These are phyloP conservation scores for Chlamydomonas reinhardtii DNA, from an alignment of 163 green algal species.

Conservation along the genomic window DNA sequence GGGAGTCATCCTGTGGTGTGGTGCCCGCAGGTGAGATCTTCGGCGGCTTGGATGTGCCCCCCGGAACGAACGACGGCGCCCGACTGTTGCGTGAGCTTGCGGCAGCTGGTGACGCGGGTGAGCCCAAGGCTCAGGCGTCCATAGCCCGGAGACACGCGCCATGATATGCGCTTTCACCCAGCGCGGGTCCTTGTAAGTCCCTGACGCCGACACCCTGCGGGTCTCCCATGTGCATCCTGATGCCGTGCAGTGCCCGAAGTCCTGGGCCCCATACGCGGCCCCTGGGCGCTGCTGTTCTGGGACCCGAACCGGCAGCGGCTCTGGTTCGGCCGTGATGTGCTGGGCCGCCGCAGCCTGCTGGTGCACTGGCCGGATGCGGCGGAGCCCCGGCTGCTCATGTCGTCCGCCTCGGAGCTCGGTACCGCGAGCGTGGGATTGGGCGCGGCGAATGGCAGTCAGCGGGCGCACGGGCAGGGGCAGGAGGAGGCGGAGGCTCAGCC, in stretches of 20 bases:
- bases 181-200: too few species aligned
- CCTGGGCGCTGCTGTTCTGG: slow-evolving; percentile 87
- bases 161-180: too few species aligned
- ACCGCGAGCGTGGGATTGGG: not conserved
- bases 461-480: not conserved
- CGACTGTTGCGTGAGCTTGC: slow-evolving; percentile 37
- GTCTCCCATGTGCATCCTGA: not conserved
- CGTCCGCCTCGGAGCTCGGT: slow-evolving; percentile 50
- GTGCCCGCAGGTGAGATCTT: slow-evolving; percentile 77
- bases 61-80: slow-evolving; percentile 54
- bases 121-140: too few species aligned
- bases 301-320: slow-evolving; percentile 64
- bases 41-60: slow-evolving; percentile 66
- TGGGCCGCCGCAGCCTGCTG: slow-evolving; percentile 80
- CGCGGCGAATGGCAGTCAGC: not conserved
- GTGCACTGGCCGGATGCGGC: slow-evolving; percentile 56
- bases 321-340: slow-evolving; percentile 83
- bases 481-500: not conserved
- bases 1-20: not conserved
- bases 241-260: slow-evolving; percentile 19
- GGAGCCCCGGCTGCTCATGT: slow-evolving; percentile 52
- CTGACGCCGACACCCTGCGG: not conserved
- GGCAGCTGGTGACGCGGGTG: not conserved
- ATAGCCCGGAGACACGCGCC: too few species aligned
- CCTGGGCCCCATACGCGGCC: slow-evolving; percentile 74